Percentiles rank a stretch among this genome's conserved stretches.
These are phyloP conservation scores for Starmerella potacharoeniae DNA, from an alignment of 805 yeast species.

Conservation along the genomic window DNA sequence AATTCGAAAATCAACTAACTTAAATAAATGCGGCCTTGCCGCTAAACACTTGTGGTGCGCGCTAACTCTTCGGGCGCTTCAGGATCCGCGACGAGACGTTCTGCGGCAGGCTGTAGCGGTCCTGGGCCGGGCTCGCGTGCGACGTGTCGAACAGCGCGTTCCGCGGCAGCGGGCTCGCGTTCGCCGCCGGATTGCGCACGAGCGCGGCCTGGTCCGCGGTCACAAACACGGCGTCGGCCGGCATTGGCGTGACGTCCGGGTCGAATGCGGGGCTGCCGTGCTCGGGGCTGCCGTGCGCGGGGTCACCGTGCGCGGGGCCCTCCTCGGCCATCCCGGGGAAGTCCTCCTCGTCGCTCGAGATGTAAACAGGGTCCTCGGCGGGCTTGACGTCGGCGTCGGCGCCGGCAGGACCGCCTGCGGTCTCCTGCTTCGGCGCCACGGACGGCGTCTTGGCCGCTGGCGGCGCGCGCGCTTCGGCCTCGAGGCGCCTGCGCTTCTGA, in stretches of 20 bases:
- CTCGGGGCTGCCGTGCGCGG: neutral
- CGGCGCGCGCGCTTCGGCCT: neutral
- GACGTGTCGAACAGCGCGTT: constrained; percentile 10
- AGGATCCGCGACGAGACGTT: neutral
- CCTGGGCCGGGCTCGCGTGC: constrained; percentile 7
- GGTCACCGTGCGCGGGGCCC: neutral
- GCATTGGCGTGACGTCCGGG: neutral
- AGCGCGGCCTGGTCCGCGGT: constrained; percentile 14
- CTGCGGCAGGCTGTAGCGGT: constrained; percentile 1
- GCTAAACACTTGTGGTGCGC: neutral
- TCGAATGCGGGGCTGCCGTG: neutral
- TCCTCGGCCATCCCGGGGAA: neutral
- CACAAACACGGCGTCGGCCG: constrained; percentile 14
- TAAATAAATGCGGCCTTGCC: no score
- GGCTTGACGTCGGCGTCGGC: neutral
- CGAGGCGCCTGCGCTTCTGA: constrained; percentile 4
- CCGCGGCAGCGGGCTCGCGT: constrained; percentile 9
- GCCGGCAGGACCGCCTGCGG: neutral
- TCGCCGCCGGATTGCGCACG: neutral
- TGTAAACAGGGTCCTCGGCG: neutral
- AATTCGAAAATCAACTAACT: no score
- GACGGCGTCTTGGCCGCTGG: neutral
- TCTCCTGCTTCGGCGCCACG: neutral
- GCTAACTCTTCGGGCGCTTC: neutral
- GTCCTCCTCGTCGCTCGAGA: constrained; percentile 3